Evolutionary conservation across 164 flowering plant species (phyloP).

Genomic region (Echeveria elegans): DNA sequence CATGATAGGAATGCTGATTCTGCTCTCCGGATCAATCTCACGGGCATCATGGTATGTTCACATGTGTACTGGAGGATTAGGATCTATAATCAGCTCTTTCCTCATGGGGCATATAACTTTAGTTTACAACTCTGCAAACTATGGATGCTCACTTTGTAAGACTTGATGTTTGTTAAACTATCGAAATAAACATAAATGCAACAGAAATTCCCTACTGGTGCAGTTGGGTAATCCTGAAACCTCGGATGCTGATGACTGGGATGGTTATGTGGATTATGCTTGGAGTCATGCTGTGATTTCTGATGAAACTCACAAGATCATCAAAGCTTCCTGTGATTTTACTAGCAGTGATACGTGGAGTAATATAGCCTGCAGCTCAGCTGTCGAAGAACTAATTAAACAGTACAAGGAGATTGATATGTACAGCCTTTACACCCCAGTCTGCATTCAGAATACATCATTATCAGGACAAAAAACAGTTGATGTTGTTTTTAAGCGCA

Average conservation of each 20-base stretch:
- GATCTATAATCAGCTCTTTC: neutral
- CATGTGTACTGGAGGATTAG: neutral
- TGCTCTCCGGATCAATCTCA: conserved; percentile 50
- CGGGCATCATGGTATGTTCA: conserved; percentile 68
- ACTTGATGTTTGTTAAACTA: neutral
- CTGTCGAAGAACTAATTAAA: conserved; percentile 48
- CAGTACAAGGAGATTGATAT: conserved; percentile 78
- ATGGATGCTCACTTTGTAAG: no score
- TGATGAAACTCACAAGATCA: conserved; percentile 66
- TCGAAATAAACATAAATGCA: neutral
- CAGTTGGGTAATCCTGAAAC: conserved; percentile 95
- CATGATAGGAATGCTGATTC: conserved; percentile 65
- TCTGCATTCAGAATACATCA: conserved; percentile 34
- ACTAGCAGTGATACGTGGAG: conserved; percentile 51
- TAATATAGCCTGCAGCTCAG: conserved; percentile 35
- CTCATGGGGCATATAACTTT: no score
- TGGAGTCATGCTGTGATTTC: conserved; percentile 96
- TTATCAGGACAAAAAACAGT: conserved; percentile 12
- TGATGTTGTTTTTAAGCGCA: conserved; percentile 23
- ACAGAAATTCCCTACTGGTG: neutral
- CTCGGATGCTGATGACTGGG: conserved; percentile 60
- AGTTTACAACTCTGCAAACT: no score
- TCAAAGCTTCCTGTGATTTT: conserved; percentile 54
- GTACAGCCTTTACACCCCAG: conserved; percentile 80
- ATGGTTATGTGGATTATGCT: conserved; percentile 80